Base-by-base conservation (phyloP, 208 protist genomes). In the Leishmania lainsoni region DNA sequence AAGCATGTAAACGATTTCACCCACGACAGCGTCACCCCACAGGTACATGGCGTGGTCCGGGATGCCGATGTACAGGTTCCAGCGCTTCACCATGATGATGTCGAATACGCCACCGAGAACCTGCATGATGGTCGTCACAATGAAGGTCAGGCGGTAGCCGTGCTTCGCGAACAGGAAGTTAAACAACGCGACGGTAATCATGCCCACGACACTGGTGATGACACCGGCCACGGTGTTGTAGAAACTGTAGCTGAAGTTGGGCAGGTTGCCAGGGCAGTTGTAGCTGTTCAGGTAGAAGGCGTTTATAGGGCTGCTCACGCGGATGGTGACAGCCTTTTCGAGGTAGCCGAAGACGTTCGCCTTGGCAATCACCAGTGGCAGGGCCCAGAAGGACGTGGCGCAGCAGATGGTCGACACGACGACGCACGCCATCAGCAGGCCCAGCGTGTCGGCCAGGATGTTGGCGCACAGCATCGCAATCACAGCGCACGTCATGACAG, bases 41-140 rank as follows among this genome's bases (percentile, higher is more conserved):
- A 96, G 81, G 86, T 91, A 97, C 80, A 93, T 88, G 74, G 83
- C 83, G 20, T 88, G 77, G 78, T 95, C 91, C 9, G 86, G 89
- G 61, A 93, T 87, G 39, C 84, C 76, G 48, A 87, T 80, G 48
- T 85, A 42, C 52, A 78, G 26, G 83, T 94, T 94, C 91, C 91
- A 94, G 22, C 91, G 90, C 83, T 91, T 81, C 70, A 94, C 87
- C 32, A 95, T 92, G 54, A 93, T 86, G 48, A 95, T 84, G 35
- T 78, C 75, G 73, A 93, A 86, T 48, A 95, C n/a, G 35, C 54
- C 85, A 16, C 85, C 87, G 51, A 90, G 45, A 29, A 91, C 77
- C 63, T 86, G 74, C 58, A 89, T 39, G 9, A 85, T 54, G 20
- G 80, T 85, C 20, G 86, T 91, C 20, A 85, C 66, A 22, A 86